Percentiles rank a stretch among this genome's conserved stretches.
Conservation (phyloP, 2,329 filamentous ascomycete species). For the Aschersonia sp. region DNA sequence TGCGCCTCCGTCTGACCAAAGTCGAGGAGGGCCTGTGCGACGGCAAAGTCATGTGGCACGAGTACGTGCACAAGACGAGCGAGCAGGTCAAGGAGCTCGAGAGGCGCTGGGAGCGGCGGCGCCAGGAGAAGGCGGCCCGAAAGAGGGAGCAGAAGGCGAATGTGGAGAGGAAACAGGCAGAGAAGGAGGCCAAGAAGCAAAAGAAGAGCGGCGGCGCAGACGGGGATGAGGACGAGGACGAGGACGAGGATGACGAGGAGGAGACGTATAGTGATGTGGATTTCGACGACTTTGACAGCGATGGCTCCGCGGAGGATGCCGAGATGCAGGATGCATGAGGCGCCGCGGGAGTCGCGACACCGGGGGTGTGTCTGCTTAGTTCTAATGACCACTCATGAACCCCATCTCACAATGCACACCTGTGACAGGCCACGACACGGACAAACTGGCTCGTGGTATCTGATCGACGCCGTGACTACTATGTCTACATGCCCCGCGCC, state of each 20-base stretch:
- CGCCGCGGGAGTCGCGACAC: slow-evolving; percentile 26
- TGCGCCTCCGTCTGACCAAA: slow-evolving; percentile 82
- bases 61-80: slow-evolving; percentile 75
- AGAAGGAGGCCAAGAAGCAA: slow-evolving; percentile 26
- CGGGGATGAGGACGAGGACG: slow-evolving; percentile 21
- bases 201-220: slow-evolving; percentile 17
- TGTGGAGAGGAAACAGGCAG: slow-evolving; percentile 64
- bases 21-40: slow-evolving; percentile 87
- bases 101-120: slow-evolving; percentile 63
- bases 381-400: not conserved
- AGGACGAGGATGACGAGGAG: slow-evolving; percentile 27
- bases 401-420: slow-evolving; percentile 11
- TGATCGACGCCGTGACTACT: too few relatives aligned
- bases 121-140: slow-evolving; percentile 68
- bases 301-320: slow-evolving; percentile 33
- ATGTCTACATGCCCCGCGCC: too few relatives aligned
- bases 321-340: slow-evolving; percentile 10
- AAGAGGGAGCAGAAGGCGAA: slow-evolving; percentile 79
- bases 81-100: slow-evolving; percentile 68
- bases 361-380: slow-evolving; percentile 13
- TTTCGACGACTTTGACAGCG: slow-evolving; percentile 35
- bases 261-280: slow-evolving; percentile 30
- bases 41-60: slow-evolving; percentile 95
- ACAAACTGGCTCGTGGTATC: too few relatives aligned
- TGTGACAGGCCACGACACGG: slow-evolving; percentile 5